Percentiles rank a stretch among this genome's conserved stretches.
These are phyloP conservation scores for Paracoccidioides lutzii DNA, from an alignment of 2,329 filamentous ascomycete genomes.

Conservation along the genomic window DNA sequence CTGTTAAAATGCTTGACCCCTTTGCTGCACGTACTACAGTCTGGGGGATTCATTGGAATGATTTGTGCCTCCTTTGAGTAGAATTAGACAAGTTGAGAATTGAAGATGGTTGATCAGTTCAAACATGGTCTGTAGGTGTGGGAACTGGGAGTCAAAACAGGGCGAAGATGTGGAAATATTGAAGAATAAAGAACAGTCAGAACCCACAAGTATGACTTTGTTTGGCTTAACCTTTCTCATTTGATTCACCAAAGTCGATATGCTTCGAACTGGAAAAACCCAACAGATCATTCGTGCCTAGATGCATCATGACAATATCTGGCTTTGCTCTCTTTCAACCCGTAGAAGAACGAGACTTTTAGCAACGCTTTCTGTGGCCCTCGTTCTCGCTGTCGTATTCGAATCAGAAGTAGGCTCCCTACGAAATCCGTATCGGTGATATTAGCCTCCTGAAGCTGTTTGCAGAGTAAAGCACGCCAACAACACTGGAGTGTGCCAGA, in stretches of 20 bases:
- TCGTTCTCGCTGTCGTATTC: slow-evolving; percentile 34
- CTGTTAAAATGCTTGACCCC: slow-evolving; percentile 20
- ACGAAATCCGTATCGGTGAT: slow-evolving; percentile 25
- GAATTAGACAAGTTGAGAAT: not conserved
- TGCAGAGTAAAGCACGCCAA: slow-evolving; percentile 25
- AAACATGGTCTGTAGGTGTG: not conserved
- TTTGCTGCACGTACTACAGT: slow-evolving; percentile 18
- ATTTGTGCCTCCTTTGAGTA: slow-evolving; percentile 18
- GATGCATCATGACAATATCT: slow-evolving; percentile 36
- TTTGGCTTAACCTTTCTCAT: slow-evolving; percentile 31
- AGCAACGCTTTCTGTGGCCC: slow-evolving; percentile 29
- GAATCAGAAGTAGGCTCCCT: slow-evolving; percentile 23
- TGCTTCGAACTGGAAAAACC: slow-evolving; percentile 21
- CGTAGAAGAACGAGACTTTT: slow-evolving; percentile 28
- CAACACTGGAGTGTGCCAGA: slow-evolving; percentile 9
- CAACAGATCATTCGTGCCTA: slow-evolving; percentile 35
- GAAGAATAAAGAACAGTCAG: not conserved
- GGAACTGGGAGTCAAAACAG: not conserved
- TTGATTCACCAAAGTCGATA: slow-evolving; percentile 27
- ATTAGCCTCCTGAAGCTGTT: slow-evolving; percentile 18
- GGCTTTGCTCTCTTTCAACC: slow-evolving; percentile 26
- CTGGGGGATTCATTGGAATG: slow-evolving; percentile 21
- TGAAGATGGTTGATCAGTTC: not conserved
- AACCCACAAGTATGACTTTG: slow-evolving; percentile 28
- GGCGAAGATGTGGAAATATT: not conserved